Evolutionary conservation across 257 asterid species (phyloP).

Genomic region (Solanum ossicruentum): DNA sequence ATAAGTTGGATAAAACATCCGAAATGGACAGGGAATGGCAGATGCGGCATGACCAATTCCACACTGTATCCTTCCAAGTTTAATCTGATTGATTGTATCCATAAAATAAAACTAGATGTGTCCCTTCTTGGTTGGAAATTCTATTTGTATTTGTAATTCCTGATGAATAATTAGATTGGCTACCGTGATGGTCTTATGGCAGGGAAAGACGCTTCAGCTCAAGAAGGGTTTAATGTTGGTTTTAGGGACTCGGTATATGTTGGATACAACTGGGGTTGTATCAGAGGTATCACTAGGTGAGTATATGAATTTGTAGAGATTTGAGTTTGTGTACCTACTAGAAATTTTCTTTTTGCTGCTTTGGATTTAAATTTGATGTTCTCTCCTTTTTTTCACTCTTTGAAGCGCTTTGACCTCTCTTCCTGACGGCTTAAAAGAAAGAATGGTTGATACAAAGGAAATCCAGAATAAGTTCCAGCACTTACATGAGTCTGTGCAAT

Average conservation of each 20-base stretch:
- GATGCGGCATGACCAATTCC: slow-evolving; percentile 57
- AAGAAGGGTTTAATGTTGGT: slow-evolving; percentile 76
- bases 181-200: slow-evolving; percentile 88
- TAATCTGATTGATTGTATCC: not conserved
- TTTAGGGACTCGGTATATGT: slow-evolving; percentile 47
- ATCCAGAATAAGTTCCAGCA: slow-evolving; percentile 29
- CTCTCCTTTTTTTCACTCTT: not conserved
- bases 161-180: slow-evolving; percentile 49
- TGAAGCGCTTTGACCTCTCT: slow-evolving; percentile 54
- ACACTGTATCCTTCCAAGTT: slow-evolving; percentile 43
- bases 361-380: not conserved
- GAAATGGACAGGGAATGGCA: slow-evolving; percentile 78
- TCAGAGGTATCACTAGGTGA: slow-evolving; percentile 74
- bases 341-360: not conserved
- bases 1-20: slow-evolving; percentile 11
- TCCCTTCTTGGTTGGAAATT: not conserved
- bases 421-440: slow-evolving; percentile 38
- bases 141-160: slow-evolving; percentile 3
- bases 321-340: not conserved
- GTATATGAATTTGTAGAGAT: not conserved
- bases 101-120: not conserved
- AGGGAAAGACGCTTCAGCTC: slow-evolving; percentile 78
- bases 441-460: slow-evolving; percentile 53
- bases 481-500: slow-evolving; percentile 39
- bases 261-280: slow-evolving; percentile 66